A percentile compares a stretch with the other conserved stretches of the same genome.
Evolutionary conservation across 371 early-diverging fungal genomes (phyloP).

Genomic region (Apophysomyces elegans): DNA sequence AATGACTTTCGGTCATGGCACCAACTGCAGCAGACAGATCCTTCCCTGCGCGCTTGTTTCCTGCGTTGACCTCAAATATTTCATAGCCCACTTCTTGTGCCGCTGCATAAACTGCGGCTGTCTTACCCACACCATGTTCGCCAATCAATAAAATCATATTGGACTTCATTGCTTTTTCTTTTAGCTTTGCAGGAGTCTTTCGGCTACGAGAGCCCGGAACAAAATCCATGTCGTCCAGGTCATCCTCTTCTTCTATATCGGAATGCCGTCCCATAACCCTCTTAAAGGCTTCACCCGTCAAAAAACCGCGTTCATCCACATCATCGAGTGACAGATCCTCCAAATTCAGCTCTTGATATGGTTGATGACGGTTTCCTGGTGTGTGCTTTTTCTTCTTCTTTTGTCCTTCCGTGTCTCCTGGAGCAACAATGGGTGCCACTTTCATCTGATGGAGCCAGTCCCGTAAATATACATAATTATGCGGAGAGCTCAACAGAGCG

Average conservation of each 20-base stretch:
- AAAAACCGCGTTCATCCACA: background rate
- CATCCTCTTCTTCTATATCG: constrained; percentile 7
- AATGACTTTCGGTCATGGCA: constrained; percentile 75
- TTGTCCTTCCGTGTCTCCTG: background rate
- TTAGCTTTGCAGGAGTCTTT: constrained; percentile 7
- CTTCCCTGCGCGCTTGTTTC: constrained; percentile 69
- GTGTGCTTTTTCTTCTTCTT: background rate
- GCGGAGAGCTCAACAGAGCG: constrained; percentile 20
- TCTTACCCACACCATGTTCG: constrained; percentile 73
- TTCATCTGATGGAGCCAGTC: constrained; percentile 36
- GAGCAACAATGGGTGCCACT: constrained; percentile 12
- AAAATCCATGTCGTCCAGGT: constrained; percentile 15
- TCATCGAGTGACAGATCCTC: constrained; percentile 8
- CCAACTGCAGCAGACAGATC: constrained; percentile 65
- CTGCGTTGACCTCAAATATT: constrained; percentile 76
- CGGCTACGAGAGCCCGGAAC: background rate
- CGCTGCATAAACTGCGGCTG: constrained; percentile 73
- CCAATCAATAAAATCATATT: constrained; percentile 71
- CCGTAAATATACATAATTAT: constrained; percentile 18
- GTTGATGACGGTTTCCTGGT: background rate
- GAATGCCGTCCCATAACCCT: background rate
- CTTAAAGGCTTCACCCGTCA: constrained; percentile 1
- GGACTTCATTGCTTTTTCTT: constrained; percentile 19
- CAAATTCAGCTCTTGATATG: constrained; percentile 1
- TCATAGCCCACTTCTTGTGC: constrained; percentile 73